phyloP scores from a whole-genome alignment of 2,329 filamentous ascomycete species.

The Cercospora brassicicola region DNA sequence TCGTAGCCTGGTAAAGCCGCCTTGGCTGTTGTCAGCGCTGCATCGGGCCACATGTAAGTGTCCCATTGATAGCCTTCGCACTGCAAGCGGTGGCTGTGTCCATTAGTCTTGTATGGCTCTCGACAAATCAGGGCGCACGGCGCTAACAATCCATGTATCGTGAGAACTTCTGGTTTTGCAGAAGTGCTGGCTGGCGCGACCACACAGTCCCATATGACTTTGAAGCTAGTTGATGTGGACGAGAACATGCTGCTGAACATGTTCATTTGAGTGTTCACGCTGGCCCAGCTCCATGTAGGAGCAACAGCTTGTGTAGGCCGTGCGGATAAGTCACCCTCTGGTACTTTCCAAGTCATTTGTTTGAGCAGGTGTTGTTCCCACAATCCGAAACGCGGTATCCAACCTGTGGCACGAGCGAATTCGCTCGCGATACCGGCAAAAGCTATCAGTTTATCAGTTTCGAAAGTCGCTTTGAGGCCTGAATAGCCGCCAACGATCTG shows the following conservation, averaged over 20 bases:
- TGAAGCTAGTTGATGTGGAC: neutral
- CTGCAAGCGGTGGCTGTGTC: neutral
- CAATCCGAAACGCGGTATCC: neutral
- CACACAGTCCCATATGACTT: neutral
- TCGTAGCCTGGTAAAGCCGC: neutral
- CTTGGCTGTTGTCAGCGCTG: neutral
- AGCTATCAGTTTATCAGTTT: constrained; percentile 2
- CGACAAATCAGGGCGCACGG: neutral
- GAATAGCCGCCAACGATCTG: neutral
- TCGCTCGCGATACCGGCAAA: neutral
- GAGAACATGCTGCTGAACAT: neutral
- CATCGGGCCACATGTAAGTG: neutral
- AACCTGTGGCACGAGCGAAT: neutral
- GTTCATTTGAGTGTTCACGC: neutral
- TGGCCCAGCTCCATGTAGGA: neutral
- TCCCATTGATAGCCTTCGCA: constrained; percentile 1
- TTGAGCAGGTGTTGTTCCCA: neutral
- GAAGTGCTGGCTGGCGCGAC: neutral
- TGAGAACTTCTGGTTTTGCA: neutral
- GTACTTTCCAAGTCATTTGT: neutral
- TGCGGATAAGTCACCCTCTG: neutral
- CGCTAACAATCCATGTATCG: neutral
- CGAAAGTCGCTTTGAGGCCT: neutral
- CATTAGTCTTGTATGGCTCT: neutral
- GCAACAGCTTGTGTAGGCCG: neutral